These are phyloP conservation scores for Begonia masoniana DNA, from an alignment of 306 rosid genomes.

Conservation along the genomic window DNA sequence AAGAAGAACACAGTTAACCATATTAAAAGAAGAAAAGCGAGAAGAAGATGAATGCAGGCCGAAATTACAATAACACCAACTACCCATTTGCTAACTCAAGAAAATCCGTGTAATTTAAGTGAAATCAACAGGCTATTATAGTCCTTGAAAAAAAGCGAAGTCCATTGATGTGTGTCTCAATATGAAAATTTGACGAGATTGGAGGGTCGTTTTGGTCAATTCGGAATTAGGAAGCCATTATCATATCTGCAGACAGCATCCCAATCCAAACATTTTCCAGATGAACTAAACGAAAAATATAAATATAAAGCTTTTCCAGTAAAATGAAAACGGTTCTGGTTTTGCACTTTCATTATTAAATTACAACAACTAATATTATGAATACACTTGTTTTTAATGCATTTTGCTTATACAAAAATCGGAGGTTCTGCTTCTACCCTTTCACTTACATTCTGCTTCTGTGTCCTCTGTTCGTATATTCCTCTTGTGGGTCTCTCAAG, in stretches of 20 bases:
- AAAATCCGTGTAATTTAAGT: too few relatives aligned
- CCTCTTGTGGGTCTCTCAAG: slow-evolving; percentile 12
- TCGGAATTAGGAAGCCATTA: neutral
- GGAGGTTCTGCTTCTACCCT: slow-evolving; percentile 21
- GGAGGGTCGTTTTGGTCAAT: slow-evolving; percentile 25
- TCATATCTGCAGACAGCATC: slow-evolving; percentile 33
- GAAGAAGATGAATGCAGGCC: too few relatives aligned
- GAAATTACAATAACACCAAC: too few relatives aligned
- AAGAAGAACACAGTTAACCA: too few relatives aligned
- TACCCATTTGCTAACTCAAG: too few relatives aligned
- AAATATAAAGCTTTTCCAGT: neutral
- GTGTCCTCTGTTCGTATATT: slow-evolving; percentile 10
- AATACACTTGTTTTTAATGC: slow-evolving; percentile 10
- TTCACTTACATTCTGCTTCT: slow-evolving; percentile 22
- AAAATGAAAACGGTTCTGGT: slow-evolving; percentile 11
- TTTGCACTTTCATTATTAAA: slow-evolving; percentile 7
- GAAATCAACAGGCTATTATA: too few relatives aligned
- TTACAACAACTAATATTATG: neutral
- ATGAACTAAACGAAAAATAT: neutral
- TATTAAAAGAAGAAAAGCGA: too few relatives aligned
- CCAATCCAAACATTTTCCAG: slow-evolving; percentile 8
- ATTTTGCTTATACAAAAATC: slow-evolving; percentile 17
- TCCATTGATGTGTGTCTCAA: neutral
- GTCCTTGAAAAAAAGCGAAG: too few relatives aligned
- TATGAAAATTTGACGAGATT: slow-evolving; percentile 15